Conservation (phyloP, 75 land plant genomes). For the Cryptomeria japonica region DNA sequence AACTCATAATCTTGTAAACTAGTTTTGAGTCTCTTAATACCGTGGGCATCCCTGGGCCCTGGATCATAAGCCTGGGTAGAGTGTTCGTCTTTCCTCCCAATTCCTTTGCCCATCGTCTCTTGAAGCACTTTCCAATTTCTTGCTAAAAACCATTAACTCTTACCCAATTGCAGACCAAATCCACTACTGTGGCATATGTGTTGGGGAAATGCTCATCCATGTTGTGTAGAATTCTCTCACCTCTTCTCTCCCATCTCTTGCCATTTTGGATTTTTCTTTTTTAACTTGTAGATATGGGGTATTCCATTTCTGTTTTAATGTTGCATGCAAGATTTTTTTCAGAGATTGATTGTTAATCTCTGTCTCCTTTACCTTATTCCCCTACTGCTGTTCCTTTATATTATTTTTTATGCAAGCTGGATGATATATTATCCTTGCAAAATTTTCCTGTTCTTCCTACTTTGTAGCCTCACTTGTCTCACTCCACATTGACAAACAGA, state of each 20-base stretch:
- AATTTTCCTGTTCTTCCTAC: neutral
- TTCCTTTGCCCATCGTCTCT: neutral
- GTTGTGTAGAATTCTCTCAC: neutral
- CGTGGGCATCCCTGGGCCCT: neutral
- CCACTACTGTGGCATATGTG: neutral
- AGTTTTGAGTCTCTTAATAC: no score
- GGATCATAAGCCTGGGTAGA: neutral
- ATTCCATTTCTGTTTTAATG: neutral
- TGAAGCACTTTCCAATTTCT: neutral
- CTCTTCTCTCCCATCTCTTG: neutral
- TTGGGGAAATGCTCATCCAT: neutral
- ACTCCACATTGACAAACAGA: neutral
- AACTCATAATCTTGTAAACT: no score
- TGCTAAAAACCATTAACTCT: neutral
- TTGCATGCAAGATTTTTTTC: neutral
- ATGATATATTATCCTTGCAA: neutral
- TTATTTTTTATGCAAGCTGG: neutral
- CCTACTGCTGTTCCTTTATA: neutral
- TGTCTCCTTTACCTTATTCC: neutral
- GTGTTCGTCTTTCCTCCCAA: neutral
- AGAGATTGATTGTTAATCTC: neutral
- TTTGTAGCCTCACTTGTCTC: neutral
- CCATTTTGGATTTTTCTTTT: neutral
- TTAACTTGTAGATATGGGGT: neutral
- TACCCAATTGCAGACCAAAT: neutral